Percentiles rank a stretch among this genome's conserved stretches.
These are phyloP conservation scores for Dendrobium officinale DNA, from an alignment of 106 monocot species.

Conservation along the genomic window DNA sequence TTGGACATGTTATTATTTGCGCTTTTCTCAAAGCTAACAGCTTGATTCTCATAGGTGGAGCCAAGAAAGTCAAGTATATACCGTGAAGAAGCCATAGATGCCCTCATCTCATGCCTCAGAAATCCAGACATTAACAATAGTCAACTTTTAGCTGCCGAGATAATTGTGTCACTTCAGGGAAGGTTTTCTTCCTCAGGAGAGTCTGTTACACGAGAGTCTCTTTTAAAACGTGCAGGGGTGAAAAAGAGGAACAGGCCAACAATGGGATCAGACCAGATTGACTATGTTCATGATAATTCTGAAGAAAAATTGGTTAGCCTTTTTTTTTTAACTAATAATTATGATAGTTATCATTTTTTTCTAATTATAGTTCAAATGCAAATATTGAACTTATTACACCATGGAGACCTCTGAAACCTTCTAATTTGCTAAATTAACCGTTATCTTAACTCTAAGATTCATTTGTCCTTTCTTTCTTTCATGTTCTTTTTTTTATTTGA, in stretches of 20 bases:
- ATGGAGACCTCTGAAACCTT: no score
- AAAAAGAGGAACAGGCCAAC: conserved; percentile 33
- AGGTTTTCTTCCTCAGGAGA: conserved; percentile 46
- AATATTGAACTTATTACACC: neutral
- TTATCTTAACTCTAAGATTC: no score
- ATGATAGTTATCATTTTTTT: neutral
- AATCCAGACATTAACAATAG: conserved; percentile 26
- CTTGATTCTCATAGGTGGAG: conserved; percentile 24
- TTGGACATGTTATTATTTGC: neutral
- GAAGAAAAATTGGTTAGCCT: conserved; percentile 35
- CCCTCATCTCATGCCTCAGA: conserved; percentile 51
- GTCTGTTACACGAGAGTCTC: conserved; percentile 25
- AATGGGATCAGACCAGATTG: conserved; percentile 24
- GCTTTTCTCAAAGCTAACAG: neutral
- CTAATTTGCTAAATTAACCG: no score
- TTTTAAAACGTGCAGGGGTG: conserved; percentile 44
- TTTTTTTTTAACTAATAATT: neutral
- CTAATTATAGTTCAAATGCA: neutral
- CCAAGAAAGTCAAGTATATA: conserved; percentile 54
- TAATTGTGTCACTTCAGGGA: conserved; percentile 33
- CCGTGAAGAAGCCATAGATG: conserved; percentile 52
- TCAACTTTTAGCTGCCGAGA: conserved; percentile 49
- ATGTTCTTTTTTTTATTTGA: neutral
- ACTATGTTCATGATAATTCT: conserved; percentile 16
- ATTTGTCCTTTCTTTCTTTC: neutral